Base-by-base conservation (phyloP, 2,329 filamentous ascomycete species). In the Myriosclerotinia scirpicola region DNA sequence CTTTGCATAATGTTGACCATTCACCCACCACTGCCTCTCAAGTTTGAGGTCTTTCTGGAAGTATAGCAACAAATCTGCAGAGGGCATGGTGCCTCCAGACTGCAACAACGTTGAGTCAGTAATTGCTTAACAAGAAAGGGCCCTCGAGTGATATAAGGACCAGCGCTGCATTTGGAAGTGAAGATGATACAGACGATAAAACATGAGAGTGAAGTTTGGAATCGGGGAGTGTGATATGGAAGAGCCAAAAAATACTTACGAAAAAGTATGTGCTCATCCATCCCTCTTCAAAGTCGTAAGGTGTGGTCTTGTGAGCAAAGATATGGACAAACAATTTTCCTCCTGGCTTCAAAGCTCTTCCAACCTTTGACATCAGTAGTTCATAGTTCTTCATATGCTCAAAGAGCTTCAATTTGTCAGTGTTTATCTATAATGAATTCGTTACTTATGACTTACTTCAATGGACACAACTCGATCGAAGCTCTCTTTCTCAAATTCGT, bases 311-410 rank as follows among this genome's bases (percentile, higher is more conserved):
- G 76, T 91, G 87, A 46, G 81, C 81, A 73, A 91, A 90, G 64
- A 89, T 85, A 71, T 91, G 88, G 66, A 90, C 85, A 72, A 91
- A 90, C 17, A 90, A 79, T 77, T 90, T 89, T 5, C 88, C 89
- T 1, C 81, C 80, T 0, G 86, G 83, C 70, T 84, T 87, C 64
- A 91, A 78, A 3, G 87, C 82, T 40, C 82, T 79, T 4, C 81
- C 74, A 20, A 90, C 78, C 76, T 91, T 91, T 54, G 82, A 81
- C 79, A 91, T 84, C 34, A 91, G 82, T 15, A 86, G 78, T 69
- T 88, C 83, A 76, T 91, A 90, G 76, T 91, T 91, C 76, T 91
- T 91, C 88, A 91, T 90, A 76, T 91, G 89, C 75, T 91, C 88
- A 73, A 91, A 90, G 15, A 91, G 81, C 81, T 90, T 63, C n/a